These are phyloP conservation scores for Fonsecaea multimorphosa DNA, from an alignment of 2,329 filamentous ascomycete genomes.

Conservation along the genomic window DNA sequence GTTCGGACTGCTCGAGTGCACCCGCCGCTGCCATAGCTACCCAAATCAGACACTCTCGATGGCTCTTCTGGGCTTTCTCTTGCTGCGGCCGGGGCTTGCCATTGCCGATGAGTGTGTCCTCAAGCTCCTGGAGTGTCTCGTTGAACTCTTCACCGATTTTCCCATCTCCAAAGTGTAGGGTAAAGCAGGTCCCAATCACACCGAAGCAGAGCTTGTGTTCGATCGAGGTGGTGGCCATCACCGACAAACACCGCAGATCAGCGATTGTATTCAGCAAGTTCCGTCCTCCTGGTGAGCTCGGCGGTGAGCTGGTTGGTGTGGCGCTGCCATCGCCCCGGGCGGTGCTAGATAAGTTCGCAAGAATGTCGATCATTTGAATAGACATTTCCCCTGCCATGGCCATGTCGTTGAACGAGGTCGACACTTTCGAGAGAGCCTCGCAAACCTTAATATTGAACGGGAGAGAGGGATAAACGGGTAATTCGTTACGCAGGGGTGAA, in stretches of 20 bases:
- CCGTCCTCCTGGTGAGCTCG: slow-evolving; percentile 15
- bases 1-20: slow-evolving; percentile 24
- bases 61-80: slow-evolving; percentile 10
- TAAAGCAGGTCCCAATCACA: slow-evolving; percentile 30
- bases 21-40: slow-evolving; percentile 23
- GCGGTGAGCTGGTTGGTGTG: slow-evolving; percentile 16
- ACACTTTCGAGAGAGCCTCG: slow-evolving; percentile 31
- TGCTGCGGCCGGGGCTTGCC: slow-evolving; percentile 18
- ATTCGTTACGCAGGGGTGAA: slow-evolving; percentile 28
- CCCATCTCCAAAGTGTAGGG: slow-evolving; percentile 22
- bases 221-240: slow-evolving; percentile 27
- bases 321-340: slow-evolving; percentile 21
- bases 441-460: slow-evolving; percentile 29
- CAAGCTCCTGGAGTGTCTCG: slow-evolving; percentile 26
- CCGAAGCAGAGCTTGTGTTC: slow-evolving; percentile 32
- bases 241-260: slow-evolving; percentile 28
- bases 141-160: slow-evolving; percentile 27
- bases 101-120: slow-evolving; percentile 26
- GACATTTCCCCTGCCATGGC: slow-evolving; percentile 30
- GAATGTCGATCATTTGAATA: slow-evolving; percentile 32
- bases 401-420: slow-evolving; percentile 31
- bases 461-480: slow-evolving; percentile 30
- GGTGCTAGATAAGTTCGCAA: slow-evolving; percentile 24
- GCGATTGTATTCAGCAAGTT: slow-evolving; percentile 26
- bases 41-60: slow-evolving; percentile 32